A percentile compares a stretch with the other conserved stretches of the same genome.
Evolutionary conservation across 2,329 filamentous ascomycete species (phyloP).

Genomic region (Trichoderma aggressivum): DNA sequence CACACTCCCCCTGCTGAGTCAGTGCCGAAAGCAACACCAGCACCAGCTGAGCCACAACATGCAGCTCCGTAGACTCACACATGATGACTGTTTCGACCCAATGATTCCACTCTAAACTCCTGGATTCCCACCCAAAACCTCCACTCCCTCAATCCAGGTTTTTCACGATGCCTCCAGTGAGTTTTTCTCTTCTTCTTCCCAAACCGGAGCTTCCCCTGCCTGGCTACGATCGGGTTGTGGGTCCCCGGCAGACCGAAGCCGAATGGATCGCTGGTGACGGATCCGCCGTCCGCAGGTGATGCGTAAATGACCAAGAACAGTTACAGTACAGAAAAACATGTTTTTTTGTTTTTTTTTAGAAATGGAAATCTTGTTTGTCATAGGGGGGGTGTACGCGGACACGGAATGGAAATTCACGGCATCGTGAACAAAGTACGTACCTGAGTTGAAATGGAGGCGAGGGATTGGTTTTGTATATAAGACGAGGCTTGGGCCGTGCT

Average conservation of each 20-base stretch:
- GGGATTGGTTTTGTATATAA: not conserved
- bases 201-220: not conserved
- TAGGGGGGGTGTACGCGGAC: not conserved
- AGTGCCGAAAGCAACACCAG: not conserved
- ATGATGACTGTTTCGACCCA: not conserved
- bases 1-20: slow-evolving; percentile 3
- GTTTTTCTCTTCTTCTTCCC: not conserved
- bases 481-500: not conserved
- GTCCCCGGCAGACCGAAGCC: not conserved
- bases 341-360: not conserved
- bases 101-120: not conserved
- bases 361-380: not conserved
- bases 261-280: not conserved
- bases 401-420: slow-evolving; percentile 14
- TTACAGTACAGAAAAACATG: not conserved
- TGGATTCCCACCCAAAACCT: no score
- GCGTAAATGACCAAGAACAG: not conserved
- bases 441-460: not conserved
- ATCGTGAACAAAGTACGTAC: slow-evolving; percentile 16
- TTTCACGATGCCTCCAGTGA: not conserved
- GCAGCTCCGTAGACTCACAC: not conserved
- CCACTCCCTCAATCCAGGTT: not conserved
- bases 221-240: slow-evolving; percentile 18
- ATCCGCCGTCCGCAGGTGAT: slow-evolving; percentile 7
- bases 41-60: not conserved